phyloP scores from a whole-genome alignment of 2,329 filamentous ascomycete genomes.

The Coleophoma eucalyptorum region DNA sequence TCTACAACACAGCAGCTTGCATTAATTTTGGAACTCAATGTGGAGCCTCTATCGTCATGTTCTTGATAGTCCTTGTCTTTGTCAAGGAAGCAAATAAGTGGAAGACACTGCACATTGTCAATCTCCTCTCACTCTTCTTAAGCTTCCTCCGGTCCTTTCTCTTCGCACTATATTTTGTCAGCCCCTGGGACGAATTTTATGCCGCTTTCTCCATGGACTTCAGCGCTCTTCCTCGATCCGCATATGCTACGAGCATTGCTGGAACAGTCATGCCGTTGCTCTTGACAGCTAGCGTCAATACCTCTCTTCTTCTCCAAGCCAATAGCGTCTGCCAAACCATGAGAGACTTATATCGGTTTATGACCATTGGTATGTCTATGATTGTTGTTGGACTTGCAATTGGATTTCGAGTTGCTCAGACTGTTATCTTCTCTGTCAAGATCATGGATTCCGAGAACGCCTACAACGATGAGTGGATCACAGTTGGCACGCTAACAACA shows the following conservation, averaged over 20 bases:
- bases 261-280: constrained; percentile 45
- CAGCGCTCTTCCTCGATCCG: constrained; percentile 33
- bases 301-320: constrained; percentile 59
- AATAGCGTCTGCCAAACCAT: constrained; percentile 51
- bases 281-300: constrained; percentile 49
- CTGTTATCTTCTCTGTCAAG: constrained; percentile 37
- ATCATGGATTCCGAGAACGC: constrained; percentile 21
- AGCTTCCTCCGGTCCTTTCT: constrained; percentile 48
- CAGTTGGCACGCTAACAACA: constrained; percentile 42
- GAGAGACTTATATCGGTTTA: constrained; percentile 35
- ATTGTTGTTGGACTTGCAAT: constrained; percentile 46
- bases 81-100: constrained; percentile 54
- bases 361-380: constrained; percentile 42
- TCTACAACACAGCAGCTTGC: constrained; percentile 41
- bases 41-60: constrained; percentile 52
- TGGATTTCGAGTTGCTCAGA: constrained; percentile 47
- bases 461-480: constrained; percentile 32
- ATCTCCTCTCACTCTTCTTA: constrained; percentile 49
- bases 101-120: constrained; percentile 57
- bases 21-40: constrained; percentile 59
- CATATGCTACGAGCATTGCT: constrained; percentile 42
- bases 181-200: constrained; percentile 47
- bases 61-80: constrained; percentile 54
- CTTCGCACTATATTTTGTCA: constrained; percentile 45
- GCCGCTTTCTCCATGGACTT: constrained; percentile 42